These are phyloP conservation scores for Noccaea bulbosa DNA, from an alignment of 345 rosid species.

Conservation along the genomic window DNA sequence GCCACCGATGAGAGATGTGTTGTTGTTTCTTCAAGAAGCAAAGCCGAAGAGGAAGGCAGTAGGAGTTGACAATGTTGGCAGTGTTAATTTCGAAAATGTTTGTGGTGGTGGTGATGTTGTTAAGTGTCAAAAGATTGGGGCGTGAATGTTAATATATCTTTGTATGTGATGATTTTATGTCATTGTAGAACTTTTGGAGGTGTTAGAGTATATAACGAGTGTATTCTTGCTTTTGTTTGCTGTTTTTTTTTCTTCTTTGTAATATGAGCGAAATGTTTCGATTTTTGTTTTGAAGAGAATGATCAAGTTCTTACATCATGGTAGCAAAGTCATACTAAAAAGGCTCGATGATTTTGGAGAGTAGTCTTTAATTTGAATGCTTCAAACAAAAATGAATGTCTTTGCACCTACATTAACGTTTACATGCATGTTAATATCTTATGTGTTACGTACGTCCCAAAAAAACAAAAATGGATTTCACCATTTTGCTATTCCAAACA, in stretches of 20 bases:
- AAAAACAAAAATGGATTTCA: neutral
- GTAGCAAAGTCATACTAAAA: neutral
- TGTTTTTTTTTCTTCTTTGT: too few species aligned
- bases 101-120: conserved; percentile 38
- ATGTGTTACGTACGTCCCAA: neutral
- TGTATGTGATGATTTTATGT: conserved; percentile 34
- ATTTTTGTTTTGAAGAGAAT: neutral
- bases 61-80: conserved; percentile 40
- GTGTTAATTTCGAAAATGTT: conserved; percentile 39
- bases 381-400: neutral
- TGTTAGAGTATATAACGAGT: conserved; percentile 34
- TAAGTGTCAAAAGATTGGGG: conserved; percentile 49
- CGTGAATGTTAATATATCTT: conserved; percentile 56
- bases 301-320: neutral
- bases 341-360: neutral
- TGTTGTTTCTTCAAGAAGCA: conserved; percentile 89
- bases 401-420: conserved; percentile 4
- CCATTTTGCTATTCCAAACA: too few species aligned
- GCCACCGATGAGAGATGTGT: conserved; percentile 96
- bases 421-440: neutral
- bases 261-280: conserved; percentile 23
- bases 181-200: conserved; percentile 11
- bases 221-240: conserved; percentile 6
- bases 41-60: conserved; percentile 80
- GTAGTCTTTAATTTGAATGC: neutral